phyloP scores from a whole-genome alignment of 495 filamentous ascomycete species.

The Haplographium delicatum region DNA sequence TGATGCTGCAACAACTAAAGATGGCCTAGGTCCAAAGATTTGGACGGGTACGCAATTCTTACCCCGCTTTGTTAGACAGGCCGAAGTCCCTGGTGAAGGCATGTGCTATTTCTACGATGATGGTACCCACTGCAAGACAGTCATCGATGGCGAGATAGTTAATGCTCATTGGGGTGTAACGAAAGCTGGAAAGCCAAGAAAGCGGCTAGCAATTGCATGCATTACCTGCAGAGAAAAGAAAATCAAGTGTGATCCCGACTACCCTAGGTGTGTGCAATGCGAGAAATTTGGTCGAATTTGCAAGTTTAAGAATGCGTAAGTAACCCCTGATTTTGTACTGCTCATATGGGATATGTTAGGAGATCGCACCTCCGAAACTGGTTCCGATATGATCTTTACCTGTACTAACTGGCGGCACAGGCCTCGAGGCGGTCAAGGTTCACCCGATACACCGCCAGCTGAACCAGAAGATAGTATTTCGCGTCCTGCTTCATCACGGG shows the following conservation, averaged over 20 bases:
- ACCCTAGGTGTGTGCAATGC: constrained; percentile 81
- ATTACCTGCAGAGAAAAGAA: constrained; percentile 93
- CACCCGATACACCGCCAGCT: constrained; percentile 42
- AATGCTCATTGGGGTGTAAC: constrained; percentile 92
- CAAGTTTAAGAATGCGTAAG: constrained; percentile 85
- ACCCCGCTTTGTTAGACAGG: constrained; percentile 51
- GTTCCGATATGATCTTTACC: not conserved
- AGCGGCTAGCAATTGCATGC: constrained; percentile 83
- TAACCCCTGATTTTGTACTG: constrained; percentile 27
- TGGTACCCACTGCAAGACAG: constrained; percentile 73
- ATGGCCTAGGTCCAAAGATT: constrained; percentile 53
- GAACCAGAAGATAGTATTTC: constrained; percentile 36
- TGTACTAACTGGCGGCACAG: constrained; percentile 24
- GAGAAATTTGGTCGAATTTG: constrained; percentile 82
- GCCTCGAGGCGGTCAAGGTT: constrained; percentile 50
- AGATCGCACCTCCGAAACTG: not conserved
- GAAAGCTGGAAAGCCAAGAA: constrained; percentile 86
- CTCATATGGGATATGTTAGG: too few species aligned
- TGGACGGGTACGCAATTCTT: constrained; percentile 57
- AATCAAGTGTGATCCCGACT: constrained; percentile 89
- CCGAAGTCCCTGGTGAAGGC: constrained; percentile 70
- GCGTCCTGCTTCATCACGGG: constrained; percentile 18
- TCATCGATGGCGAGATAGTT: constrained; percentile 79
- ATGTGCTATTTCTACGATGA: constrained; percentile 86
- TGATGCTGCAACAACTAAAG: constrained; percentile 42